Conservation (phyloP, 768 basidiomycete genomes). For the Infundibulicybe gibba region DNA sequence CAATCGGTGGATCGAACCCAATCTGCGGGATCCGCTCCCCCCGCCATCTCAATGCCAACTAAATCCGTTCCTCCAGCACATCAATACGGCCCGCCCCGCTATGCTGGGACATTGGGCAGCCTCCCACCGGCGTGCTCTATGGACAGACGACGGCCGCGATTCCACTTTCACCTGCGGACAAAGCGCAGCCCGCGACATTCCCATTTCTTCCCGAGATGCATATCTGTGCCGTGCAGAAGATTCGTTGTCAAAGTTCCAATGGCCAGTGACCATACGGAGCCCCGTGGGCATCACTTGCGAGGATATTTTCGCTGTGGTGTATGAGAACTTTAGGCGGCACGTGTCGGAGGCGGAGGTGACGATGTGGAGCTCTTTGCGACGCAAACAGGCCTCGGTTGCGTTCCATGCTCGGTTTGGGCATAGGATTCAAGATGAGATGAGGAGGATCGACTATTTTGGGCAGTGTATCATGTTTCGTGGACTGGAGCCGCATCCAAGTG, state of each 20-base stretch:
- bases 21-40: slow-evolving; percentile 27
- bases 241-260: slow-evolving; percentile 42
- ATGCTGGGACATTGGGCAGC: slow-evolving; percentile 42
- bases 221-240: slow-evolving; percentile 53
- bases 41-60: slow-evolving; percentile 50
- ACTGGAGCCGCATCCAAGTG: slow-evolving; percentile 44
- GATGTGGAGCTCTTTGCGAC: slow-evolving; percentile 28
- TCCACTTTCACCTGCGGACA: slow-evolving; percentile 29
- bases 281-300: slow-evolving; percentile 40
- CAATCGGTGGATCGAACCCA: slow-evolving; percentile 37
- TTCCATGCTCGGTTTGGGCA: slow-evolving; percentile 19
- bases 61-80: slow-evolving; percentile 54
- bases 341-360: slow-evolving; percentile 30
- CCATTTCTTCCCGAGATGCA: slow-evolving; percentile 57
- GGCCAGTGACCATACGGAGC: slow-evolving; percentile 53
- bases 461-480: slow-evolving; percentile 47
- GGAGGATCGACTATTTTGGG: slow-evolving; percentile 46
- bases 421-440: slow-evolving; percentile 18
- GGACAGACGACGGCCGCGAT: slow-evolving; percentile 23
- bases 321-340: slow-evolving; percentile 37
- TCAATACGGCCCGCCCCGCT: slow-evolving; percentile 36
- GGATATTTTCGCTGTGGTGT: slow-evolving; percentile 48
- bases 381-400: slow-evolving; percentile 25
- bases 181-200: slow-evolving; percentile 60
- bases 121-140: slow-evolving; percentile 19